phyloP scores from a whole-genome alignment of 306 rosid species.

The Vigna unguiculata region DNA sequence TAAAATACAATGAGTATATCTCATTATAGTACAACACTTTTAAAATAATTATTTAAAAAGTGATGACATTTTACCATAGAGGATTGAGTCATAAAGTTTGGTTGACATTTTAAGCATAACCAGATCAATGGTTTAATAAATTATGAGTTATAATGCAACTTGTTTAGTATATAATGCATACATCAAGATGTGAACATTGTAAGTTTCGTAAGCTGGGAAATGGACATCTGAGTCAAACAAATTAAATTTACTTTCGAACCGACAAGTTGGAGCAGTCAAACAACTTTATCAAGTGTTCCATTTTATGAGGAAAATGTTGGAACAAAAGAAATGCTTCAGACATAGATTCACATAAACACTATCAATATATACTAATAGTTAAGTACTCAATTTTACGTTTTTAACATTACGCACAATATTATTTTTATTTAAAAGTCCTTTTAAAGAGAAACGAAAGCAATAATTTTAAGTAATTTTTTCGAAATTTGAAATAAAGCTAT shows the following conservation, averaged over 20 bases:
- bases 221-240: conserved; percentile 19
- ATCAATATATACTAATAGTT: not conserved
- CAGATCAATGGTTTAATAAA: conserved; percentile 25
- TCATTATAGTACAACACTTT: too few species aligned
- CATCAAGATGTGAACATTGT: conserved; percentile 27
- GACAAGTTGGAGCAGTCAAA: conserved; percentile 33
- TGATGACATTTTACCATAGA: not conserved
- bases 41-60: too few species aligned
- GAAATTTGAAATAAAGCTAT: not conserved
- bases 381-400: not conserved
- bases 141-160: conserved; percentile 25
- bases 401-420: too few species aligned
- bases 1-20: too few species aligned
- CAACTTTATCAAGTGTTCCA: not conserved
- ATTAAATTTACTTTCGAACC: conserved; percentile 2
- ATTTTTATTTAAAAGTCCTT: not conserved
- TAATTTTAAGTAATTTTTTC: not conserved
- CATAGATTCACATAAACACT: not conserved
- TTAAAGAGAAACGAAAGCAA: not conserved
- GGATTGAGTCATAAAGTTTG: conserved; percentile 16
- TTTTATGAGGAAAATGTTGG: not conserved
- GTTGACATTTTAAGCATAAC: conserved; percentile 14
- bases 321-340: not conserved
- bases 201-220: conserved; percentile 16
- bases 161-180: conserved; percentile 4